Percentiles rank a stretch among this genome's conserved stretches.
Conservation (phyloP, 768 basidiomycete genomes). For the Mycena leptocephala region DNA sequence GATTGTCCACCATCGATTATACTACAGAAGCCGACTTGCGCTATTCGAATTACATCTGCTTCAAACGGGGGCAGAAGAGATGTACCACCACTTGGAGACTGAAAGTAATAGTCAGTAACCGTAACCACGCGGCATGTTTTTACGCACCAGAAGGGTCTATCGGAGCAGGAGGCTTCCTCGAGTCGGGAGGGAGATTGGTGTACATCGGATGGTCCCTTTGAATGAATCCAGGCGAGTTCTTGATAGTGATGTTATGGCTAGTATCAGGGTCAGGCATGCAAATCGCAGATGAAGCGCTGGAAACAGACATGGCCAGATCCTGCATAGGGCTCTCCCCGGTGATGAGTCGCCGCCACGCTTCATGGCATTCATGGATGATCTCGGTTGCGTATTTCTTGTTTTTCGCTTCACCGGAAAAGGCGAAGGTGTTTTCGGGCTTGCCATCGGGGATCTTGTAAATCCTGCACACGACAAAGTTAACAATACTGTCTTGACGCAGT, state of each 20-base stretch:
- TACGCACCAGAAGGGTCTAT: conserved; percentile 91
- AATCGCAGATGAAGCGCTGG: not conserved
- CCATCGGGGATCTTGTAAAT: conserved; percentile 98
- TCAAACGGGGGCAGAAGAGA: conserved; percentile 89
- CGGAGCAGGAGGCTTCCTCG: conserved; percentile 88
- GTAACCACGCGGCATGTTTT: not conserved
- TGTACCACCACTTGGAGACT: conserved; percentile 97
- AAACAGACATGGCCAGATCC: conserved; percentile 88
- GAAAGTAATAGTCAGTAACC: conserved; percentile 18
- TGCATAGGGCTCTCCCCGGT: conserved; percentile 84
- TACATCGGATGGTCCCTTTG: conserved; percentile 76
- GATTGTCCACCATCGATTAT: not conserved
- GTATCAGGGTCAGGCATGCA: conserved; percentile 11
- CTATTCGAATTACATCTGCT: conserved; percentile 15
- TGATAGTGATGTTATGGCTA: conserved; percentile 87
- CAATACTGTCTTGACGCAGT: conserved; percentile 6
- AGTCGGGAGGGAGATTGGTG: conserved; percentile 80
- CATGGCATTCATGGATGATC: conserved; percentile 99
- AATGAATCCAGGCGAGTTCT: conserved; percentile 82
- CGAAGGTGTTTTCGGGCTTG: conserved; percentile 98
- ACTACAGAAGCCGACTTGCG: not conserved
- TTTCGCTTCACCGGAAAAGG: conserved; percentile 99
- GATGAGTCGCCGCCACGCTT: conserved; percentile 97
- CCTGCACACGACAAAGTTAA: conserved; percentile 56
- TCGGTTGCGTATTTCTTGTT: conserved; percentile 99